Conservation (phyloP, 2,329 filamentous ascomycete species). For the Dichotomopilus funicola region DNA sequence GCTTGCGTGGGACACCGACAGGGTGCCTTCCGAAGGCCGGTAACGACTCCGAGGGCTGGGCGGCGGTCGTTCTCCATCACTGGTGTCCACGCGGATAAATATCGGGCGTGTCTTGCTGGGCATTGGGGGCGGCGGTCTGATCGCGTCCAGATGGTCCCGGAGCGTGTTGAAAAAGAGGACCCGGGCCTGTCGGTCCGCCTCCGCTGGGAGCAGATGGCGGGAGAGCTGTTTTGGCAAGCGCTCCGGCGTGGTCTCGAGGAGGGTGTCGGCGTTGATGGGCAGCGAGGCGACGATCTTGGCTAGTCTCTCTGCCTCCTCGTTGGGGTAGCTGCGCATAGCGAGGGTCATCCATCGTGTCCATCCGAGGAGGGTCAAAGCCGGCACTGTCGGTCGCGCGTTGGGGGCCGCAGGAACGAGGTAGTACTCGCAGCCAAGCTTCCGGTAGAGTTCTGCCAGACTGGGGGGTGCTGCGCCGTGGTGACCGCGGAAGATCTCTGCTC, state of each 20-base stretch:
- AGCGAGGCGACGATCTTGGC: constrained; percentile 61
- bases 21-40: constrained; percentile 1
- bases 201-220: constrained; percentile 61
- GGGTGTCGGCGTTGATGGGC: constrained; percentile 52
- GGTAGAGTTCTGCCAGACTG: constrained; percentile 53
- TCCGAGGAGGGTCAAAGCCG: constrained; percentile 59
- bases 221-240: constrained; percentile 74
- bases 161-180: constrained; percentile 57
- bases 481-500: constrained; percentile 10
- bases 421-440: constrained; percentile 50
- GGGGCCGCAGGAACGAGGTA: constrained; percentile 54
- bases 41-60: constrained; percentile 6
- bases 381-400: constrained; percentile 50
- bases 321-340: constrained; percentile 69
- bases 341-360: constrained; percentile 66
- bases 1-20: not conserved
- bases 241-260: constrained; percentile 58
- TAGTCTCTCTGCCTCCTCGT: constrained; percentile 65
- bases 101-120: not conserved
- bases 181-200: constrained; percentile 49
- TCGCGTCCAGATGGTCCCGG: constrained; percentile 21
- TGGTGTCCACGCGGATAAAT: not conserved
- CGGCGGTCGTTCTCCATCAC: not conserved
- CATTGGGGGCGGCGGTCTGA: not conserved
- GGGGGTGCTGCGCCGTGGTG: constrained; percentile 35